These are phyloP conservation scores for Hirschfeldia incana DNA, from an alignment of 345 rosid species.

Conservation along the genomic window DNA sequence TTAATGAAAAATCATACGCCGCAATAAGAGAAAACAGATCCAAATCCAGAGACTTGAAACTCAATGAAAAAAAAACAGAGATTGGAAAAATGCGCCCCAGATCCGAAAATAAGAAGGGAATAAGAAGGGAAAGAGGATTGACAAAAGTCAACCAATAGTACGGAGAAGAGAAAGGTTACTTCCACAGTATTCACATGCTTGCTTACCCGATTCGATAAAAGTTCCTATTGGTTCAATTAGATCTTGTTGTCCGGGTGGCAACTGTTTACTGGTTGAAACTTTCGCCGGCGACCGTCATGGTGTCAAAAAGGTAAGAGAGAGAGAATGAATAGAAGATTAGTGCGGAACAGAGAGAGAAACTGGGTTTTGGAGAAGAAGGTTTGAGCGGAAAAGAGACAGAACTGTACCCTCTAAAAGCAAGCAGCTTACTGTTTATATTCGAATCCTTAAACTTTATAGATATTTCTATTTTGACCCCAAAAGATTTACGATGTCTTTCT, in stretches of 20 bases:
- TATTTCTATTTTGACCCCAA: conserved; percentile 20
- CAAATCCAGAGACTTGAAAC: not conserved
- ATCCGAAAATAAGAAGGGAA: conserved; percentile 24
- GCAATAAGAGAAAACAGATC: conserved; percentile 27
- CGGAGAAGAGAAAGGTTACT: not conserved
- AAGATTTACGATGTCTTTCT: not conserved
- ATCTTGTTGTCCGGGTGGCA: conserved; percentile 27
- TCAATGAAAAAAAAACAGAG: not conserved
- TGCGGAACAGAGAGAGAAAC: conserved; percentile 16
- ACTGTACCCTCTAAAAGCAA: not conserved
- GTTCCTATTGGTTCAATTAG: conserved; percentile 8
- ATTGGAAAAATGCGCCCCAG: conserved; percentile 19
- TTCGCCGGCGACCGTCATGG: conserved; percentile 53
- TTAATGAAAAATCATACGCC: not conserved
- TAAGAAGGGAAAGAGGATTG: not conserved
- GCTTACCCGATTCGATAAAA: conserved; percentile 22
- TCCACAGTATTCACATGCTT: conserved; percentile 8
- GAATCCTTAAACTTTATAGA: not conserved
- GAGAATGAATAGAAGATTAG: conserved; percentile 5
- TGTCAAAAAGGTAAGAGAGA: not conserved
- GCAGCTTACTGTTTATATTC: not conserved
- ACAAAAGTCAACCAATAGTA: not conserved
- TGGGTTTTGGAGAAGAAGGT: not conserved
- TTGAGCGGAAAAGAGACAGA: conserved; percentile 3
- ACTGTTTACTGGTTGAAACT: conserved; percentile 31